Evolutionary conservation across 2,329 filamentous ascomycete species (phyloP).

Genomic region (Fusarium newnesense): DNA sequence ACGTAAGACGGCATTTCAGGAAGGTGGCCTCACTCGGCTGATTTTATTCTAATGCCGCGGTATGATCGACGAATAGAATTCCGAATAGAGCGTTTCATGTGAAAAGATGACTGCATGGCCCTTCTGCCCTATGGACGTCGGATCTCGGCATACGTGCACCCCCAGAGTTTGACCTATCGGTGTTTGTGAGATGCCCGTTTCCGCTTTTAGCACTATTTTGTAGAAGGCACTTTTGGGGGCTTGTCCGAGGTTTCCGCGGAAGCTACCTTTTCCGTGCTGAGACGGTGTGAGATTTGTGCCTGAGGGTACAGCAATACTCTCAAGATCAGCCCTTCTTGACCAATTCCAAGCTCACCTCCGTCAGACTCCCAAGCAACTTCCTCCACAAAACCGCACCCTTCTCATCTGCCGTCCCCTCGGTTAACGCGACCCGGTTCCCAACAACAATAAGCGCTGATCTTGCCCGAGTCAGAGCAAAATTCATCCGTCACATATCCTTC

Average conservation of each 20-base stretch:
- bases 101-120: neutral
- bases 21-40: neutral
- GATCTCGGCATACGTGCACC: neutral
- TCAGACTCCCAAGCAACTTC: neutral
- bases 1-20: conserved; percentile 9
- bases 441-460: conserved; percentile 50
- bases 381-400: conserved; percentile 1
- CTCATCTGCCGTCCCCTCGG: conserved; percentile 4
- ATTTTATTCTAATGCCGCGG: neutral
- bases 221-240: neutral
- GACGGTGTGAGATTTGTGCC: neutral
- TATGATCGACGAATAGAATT: neutral
- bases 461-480: conserved; percentile 53
- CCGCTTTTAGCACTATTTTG: neutral
- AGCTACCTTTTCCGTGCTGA: neutral
- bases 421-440: conserved; percentile 46
- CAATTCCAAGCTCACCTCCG: neutral
- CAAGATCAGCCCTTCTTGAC: neutral
- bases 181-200: neutral
- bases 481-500: conserved; percentile 53
- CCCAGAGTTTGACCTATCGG: neutral
- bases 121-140: neutral
- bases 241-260: neutral
- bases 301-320: too few relatives aligned
- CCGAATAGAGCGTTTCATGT: neutral